A percentile compares a stretch with the other conserved stretches of the same genome.
Evolutionary conservation across 1,284 basidiomycete species (phyloP).

Genomic region (Leccinum colubrinum): DNA sequence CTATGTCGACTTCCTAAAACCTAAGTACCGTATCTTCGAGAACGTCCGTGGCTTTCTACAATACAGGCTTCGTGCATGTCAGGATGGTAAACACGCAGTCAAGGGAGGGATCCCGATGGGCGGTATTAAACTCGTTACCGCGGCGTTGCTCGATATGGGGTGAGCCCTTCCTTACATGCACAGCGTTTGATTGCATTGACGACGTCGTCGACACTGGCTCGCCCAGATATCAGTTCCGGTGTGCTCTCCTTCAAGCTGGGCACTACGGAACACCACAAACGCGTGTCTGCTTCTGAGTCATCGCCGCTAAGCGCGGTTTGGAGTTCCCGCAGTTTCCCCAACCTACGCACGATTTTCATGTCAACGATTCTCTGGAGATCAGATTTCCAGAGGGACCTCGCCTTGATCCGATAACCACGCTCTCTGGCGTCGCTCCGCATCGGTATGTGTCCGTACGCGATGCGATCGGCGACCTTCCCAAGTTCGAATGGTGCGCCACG

Average conservation of each 20-base stretch:
- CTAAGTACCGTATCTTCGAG: slow-evolving; percentile 65
- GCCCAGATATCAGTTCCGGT: slow-evolving; percentile 65
- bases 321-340: slow-evolving; percentile 64
- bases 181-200: background rate
- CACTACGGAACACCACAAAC: slow-evolving; percentile 73
- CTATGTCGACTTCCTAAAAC: slow-evolving; percentile 59
- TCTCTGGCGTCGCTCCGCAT: slow-evolving; percentile 49
- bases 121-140: slow-evolving; percentile 61
- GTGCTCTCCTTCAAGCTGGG: slow-evolving; percentile 62
- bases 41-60: slow-evolving; percentile 70
- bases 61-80: slow-evolving; percentile 51
- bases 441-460: slow-evolving; percentile 58
- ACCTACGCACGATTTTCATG: slow-evolving; percentile 64
- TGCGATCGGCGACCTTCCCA: slow-evolving; percentile 66
- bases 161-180: slow-evolving; percentile 28
- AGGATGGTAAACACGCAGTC: slow-evolving; percentile 45
- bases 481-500: slow-evolving; percentile 63
- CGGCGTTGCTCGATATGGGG: slow-evolving; percentile 61
- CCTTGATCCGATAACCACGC: slow-evolving; percentile 46
- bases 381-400: slow-evolving; percentile 41
- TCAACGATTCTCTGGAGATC: slow-evolving; percentile 43
- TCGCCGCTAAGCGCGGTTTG: slow-evolving; percentile 53
- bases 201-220: background rate
- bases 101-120: slow-evolving; percentile 65
- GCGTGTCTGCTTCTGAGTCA: slow-evolving; percentile 66